A percentile compares a stretch with the other conserved stretches of the same genome.
These are phyloP conservation scores for Ilyonectria destructans DNA, from an alignment of 2,329 filamentous ascomycete genomes.

Conservation along the genomic window DNA sequence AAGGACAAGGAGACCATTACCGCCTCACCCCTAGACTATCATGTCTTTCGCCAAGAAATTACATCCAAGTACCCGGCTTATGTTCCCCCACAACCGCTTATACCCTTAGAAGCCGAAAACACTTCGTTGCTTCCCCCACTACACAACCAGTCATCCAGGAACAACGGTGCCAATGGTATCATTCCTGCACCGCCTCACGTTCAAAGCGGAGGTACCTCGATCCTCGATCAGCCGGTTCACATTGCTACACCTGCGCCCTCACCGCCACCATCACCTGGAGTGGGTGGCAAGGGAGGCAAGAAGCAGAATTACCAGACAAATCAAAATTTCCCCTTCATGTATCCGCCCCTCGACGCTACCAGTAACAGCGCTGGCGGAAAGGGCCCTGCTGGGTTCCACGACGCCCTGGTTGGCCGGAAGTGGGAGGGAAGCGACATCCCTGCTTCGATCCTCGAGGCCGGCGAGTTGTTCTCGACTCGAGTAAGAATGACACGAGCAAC, in stretches of 20 bases:
- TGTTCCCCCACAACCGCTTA: constrained; percentile 85
- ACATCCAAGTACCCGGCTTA: constrained; percentile 98
- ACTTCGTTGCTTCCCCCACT: constrained; percentile 91
- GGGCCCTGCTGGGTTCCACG: constrained; percentile 85
- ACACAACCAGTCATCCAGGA: constrained; percentile 79
- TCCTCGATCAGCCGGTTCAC: constrained; percentile 95
- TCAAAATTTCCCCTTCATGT: constrained; percentile 98
- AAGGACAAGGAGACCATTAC: constrained; percentile 86
- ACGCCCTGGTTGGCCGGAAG: constrained; percentile 83
- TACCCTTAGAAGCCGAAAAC: constrained; percentile 91
- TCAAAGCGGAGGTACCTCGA: constrained; percentile 79
- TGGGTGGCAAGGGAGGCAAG: constrained; percentile 93
- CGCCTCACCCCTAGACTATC: constrained; percentile 95
- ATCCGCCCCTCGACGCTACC: constrained; percentile 89
- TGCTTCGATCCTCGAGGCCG: constrained; percentile 94
- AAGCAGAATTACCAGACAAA: constrained; percentile 99
- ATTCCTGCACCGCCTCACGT: constrained; percentile 70
- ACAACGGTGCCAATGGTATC: constrained; percentile 74
- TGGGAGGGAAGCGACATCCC: constrained; percentile 98
- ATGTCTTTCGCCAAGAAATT: constrained; percentile 96
- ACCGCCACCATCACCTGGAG: constrained; percentile 89
- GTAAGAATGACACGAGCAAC: constrained; percentile 94
- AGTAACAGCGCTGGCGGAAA: constrained; percentile 95
- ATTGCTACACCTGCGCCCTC: constrained; percentile 99
- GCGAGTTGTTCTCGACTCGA: constrained; percentile 89